Evolutionary conservation across 768 basidiomycete genomes (phyloP), one percentile per base, ranked within the genome.

Genomic region (Tricholomella constricta): DNA sequence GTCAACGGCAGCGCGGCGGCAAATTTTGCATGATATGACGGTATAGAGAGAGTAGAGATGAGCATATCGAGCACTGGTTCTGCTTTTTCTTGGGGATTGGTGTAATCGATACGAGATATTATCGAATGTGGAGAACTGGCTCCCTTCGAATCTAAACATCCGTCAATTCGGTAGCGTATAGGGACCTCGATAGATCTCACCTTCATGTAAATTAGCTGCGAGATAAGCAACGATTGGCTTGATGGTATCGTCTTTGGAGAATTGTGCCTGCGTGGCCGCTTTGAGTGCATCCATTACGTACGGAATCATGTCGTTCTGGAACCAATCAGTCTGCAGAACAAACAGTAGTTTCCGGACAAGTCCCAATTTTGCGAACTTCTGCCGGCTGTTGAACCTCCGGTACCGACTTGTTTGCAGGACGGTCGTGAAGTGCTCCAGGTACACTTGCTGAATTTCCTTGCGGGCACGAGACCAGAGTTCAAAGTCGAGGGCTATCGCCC

Each of bases 161-260:
- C 12, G 42, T 48, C 47, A 55, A 52, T 65, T 31, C 50, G n/a
- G n/a, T n/a, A 14, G 38, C 31, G 15, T 55, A 51, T 23, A 36
- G 15, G 25, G 17, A 45, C 10, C 3, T 26, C 5, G 22, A 34
- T 31, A 46, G 42, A 19, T 61, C 81, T 50, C 48, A 89, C 90
- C 77, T 64, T 81, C 79, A 55, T 88, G 82, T 11, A 94, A 68
- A 63, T 89, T 88, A 0, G 92, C 89, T 2, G 91, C 89, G 7
- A 96, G 72, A 65, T 91, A 96, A 0, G 92, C 88, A 4, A 93
- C 83, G 1, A 94, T 69, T 0, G 95, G 94, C 63, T 94, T 96
- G 61, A 96, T 88, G 0, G 80, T 76, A 43, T 88, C 86, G 23
- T 89, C 88, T 35, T 82, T 78, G 2, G 82, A 79, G 61, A 91